Percentiles rank a stretch among this genome's conserved stretches.
Evolutionary conservation across 2,329 filamentous ascomycete species (phyloP).

Genomic region (Colletotrichum tabaci): DNA sequence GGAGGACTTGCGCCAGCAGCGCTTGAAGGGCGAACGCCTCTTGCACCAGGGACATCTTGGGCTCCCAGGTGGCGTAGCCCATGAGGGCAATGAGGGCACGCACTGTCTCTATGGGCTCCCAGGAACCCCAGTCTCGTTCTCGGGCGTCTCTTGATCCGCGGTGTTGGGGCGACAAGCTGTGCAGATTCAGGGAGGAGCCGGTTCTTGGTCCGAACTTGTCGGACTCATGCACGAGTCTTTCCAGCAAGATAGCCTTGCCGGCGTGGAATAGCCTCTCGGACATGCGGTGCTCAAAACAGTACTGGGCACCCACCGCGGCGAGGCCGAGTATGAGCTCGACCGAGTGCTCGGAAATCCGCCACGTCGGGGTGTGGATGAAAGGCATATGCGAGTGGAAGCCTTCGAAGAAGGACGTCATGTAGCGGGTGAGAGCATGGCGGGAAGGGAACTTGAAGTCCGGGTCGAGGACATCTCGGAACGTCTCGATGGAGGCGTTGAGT

Average conservation of each 20-base stretch:
- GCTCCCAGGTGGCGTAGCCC: slow-evolving; percentile 57
- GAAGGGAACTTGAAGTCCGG: slow-evolving; percentile 53
- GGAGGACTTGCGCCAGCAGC: slow-evolving; percentile 52
- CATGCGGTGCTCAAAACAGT: slow-evolving; percentile 55
- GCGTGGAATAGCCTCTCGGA: slow-evolving; percentile 54
- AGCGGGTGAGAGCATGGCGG: slow-evolving; percentile 53
- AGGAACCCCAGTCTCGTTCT: slow-evolving; percentile 42
- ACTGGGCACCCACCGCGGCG: slow-evolving; percentile 54
- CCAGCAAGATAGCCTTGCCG: slow-evolving; percentile 51
- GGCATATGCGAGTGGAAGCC: slow-evolving; percentile 57
- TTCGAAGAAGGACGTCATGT: slow-evolving; percentile 54
- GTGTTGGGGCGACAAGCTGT: slow-evolving; percentile 37
- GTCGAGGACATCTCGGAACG: slow-evolving; percentile 49
- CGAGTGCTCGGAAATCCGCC: slow-evolving; percentile 50
- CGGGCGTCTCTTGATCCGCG: slow-evolving; percentile 3
- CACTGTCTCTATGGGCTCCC: slow-evolving; percentile 53
- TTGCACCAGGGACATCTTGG: slow-evolving; percentile 50
- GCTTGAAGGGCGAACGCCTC: slow-evolving; percentile 54
- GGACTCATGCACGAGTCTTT: slow-evolving; percentile 47
- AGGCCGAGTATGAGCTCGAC: slow-evolving; percentile 53
- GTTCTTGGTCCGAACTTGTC: slow-evolving; percentile 48
- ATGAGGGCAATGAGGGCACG: slow-evolving; percentile 54
- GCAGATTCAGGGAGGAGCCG: slow-evolving; percentile 45
- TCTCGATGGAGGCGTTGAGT: slow-evolving; percentile 47
- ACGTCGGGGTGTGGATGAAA: slow-evolving; percentile 55